phyloP scores from a whole-genome alignment of 208 protist species.

The Acanthamoeba quina region DNA sequence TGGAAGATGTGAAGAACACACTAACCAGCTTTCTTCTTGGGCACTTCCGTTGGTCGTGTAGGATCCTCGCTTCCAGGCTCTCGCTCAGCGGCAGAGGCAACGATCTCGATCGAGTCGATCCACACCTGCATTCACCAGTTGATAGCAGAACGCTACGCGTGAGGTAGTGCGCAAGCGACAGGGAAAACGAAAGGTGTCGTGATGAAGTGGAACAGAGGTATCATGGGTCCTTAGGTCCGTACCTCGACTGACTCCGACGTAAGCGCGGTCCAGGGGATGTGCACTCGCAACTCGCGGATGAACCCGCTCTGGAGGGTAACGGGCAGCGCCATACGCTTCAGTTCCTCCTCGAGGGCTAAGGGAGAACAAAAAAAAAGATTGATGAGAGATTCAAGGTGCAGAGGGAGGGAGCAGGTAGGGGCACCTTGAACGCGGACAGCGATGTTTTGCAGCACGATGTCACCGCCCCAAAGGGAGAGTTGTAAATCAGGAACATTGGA shows the following conservation, averaged over 20 bases:
- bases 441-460: slow-evolving; percentile 65
- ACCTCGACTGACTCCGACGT: slow-evolving; percentile 68
- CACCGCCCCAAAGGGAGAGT: slow-evolving; percentile 64
- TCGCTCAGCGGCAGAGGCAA: not conserved
- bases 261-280: slow-evolving; percentile 65
- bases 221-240: not conserved
- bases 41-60: not conserved
- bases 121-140: slow-evolving; percentile 14
- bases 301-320: slow-evolving; percentile 37
- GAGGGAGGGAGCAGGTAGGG: not conserved
- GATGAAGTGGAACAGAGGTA: not conserved
- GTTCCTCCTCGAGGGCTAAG: slow-evolving; percentile 53
- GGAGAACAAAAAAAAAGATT: not conserved
- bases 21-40: slow-evolving; percentile 4
- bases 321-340: slow-evolving; percentile 34
- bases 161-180: not conserved
- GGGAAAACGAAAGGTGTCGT: not conserved
- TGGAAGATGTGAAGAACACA: not conserved
- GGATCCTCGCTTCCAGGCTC: not conserved
- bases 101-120: slow-evolving; percentile 34
- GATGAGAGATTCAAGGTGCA: not conserved
- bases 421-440: slow-evolving; percentile 39
- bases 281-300: slow-evolving; percentile 63
- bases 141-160: not conserved
- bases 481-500: slow-evolving; percentile 60